phyloP scores from a whole-genome alignment of 345 rosid species.

The Cardamine resedifolia region DNA sequence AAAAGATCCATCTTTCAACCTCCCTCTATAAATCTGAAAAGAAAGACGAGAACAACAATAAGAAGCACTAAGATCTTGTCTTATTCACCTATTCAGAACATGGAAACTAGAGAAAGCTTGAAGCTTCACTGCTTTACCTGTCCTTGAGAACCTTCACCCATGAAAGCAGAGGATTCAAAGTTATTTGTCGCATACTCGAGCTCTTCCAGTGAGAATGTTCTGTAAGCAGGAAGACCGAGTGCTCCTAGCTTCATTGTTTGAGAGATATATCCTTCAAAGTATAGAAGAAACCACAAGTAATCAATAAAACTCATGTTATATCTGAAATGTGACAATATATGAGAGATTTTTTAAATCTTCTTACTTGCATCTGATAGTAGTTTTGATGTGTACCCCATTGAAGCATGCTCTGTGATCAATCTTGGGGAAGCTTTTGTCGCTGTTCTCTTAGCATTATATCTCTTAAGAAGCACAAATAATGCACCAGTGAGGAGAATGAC shows the following conservation, averaged over 20 bases:
- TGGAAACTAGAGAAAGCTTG: not conserved
- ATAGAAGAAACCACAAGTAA: conserved; percentile 20
- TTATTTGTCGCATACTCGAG: conserved; percentile 79
- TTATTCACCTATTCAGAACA: conserved; percentile 1
- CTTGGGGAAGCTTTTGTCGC: conserved; percentile 51
- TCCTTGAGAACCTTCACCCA: conserved; percentile 94
- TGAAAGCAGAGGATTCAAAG: conserved; percentile 83
- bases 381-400: conserved; percentile 76
- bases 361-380: conserved; percentile 88
- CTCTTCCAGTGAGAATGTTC: conserved; percentile 85
- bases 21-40: conserved; percentile 83
- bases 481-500: conserved; percentile 51
- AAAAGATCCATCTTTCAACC: conserved; percentile 68
- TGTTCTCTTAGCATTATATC: conserved; percentile 37
- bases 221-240: conserved; percentile 83
- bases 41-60: not conserved
- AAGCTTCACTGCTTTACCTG: conserved; percentile 52
- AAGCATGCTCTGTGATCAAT: conserved; percentile 63
- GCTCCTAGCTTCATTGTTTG: conserved; percentile 88
- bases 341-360: conserved; percentile 11
- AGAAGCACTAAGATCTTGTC: not conserved
- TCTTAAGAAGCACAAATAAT: conserved; percentile 50
- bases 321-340: not conserved
- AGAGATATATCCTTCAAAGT: conserved; percentile 71
- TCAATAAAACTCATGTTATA: conserved; percentile 4